phyloP scores from a whole-genome alignment of 2,329 filamentous ascomycete genomes.

The Alternaria viburni region DNA sequence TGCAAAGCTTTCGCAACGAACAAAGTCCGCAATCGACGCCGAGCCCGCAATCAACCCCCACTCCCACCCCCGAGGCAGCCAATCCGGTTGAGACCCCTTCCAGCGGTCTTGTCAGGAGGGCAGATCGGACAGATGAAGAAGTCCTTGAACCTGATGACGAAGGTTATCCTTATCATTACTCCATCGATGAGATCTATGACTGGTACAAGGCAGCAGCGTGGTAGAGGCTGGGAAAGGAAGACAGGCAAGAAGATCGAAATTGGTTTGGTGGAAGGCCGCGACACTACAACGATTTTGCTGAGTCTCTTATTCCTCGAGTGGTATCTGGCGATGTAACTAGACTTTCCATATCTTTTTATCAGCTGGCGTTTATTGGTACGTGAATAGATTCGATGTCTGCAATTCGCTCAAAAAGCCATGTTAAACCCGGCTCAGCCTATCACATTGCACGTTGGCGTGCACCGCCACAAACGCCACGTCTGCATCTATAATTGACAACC shows the following conservation, averaged over 20 bases:
- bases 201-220: background rate
- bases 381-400: background rate
- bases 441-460: background rate
- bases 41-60: background rate
- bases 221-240: background rate
- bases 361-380: background rate
- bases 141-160: conserved; percentile 2
- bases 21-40: conserved; percentile 1
- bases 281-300: background rate
- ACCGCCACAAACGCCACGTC: conserved; percentile 7
- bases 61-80: background rate
- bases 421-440: background rate
- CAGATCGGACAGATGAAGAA: background rate
- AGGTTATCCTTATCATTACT: conserved; percentile 8
- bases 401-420: background rate
- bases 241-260: background rate
- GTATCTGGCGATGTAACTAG: background rate
- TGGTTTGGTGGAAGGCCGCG: background rate
- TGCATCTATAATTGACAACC: conserved; percentile 9
- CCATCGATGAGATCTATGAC: conserved; percentile 12
- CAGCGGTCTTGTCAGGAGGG: conserved; percentile 8
- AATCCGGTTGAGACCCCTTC: background rate
- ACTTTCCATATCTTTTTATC: background rate
- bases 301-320: background rate
- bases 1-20: background rate